Evolutionary conservation across 495 filamentous ascomycete genomes (phyloP), one percentile per base, ranked within the genome.

Genomic region (Trichoderma virens): DNA sequence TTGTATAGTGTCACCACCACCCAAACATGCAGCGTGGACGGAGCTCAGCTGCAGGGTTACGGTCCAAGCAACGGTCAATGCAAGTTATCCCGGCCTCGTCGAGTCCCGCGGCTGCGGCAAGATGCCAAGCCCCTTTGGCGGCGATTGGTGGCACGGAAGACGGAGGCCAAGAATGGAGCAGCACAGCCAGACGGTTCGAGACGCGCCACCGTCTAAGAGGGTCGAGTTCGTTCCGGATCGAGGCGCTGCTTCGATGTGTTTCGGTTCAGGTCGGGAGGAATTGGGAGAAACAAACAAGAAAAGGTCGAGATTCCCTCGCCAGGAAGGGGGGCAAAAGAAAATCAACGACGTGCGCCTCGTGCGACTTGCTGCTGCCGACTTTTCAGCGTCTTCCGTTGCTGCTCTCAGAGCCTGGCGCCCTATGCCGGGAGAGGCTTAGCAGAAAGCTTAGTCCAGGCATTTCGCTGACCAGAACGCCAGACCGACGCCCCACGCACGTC

Each of bases 121-220:
- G 47, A 28, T 27, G 47, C 47, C 25, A 56, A 56, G 47, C 47
- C 47, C 47, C 47, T 56, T 56, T 56, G 47, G 47, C 47, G 47
- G 47, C 47, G 25, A 20, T 47, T 47, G 16, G 43, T 18, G n/a
- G 43, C n/a, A 47, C 43, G 43, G 43, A 47, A 18, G 16, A 18
- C n/a, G 43, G 43, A n/a, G 43, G 5, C n/a, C 16, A 20, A 47
- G 43, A 20, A 47, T 47, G 43, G 43, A 7, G 43, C 16, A 47
- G 43, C 43, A 47, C 43, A 47, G 43, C 43, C 34, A 35, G 18
- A 47, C 39, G 18, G 39, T 43, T 43, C 39, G 9, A n/a, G 43
- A 20, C 43, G 43, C 43, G 43, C 43, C 43, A 18, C 18, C 43
- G n/a, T n/a, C 16, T 47, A 20, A n/a, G 43, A 47, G 43, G 16